Percentiles rank a stretch among this genome's conserved stretches.
phyloP scores from a whole-genome alignment of 2,329 filamentous ascomycete genomes.

The Colletotrichum shisoi region DNA sequence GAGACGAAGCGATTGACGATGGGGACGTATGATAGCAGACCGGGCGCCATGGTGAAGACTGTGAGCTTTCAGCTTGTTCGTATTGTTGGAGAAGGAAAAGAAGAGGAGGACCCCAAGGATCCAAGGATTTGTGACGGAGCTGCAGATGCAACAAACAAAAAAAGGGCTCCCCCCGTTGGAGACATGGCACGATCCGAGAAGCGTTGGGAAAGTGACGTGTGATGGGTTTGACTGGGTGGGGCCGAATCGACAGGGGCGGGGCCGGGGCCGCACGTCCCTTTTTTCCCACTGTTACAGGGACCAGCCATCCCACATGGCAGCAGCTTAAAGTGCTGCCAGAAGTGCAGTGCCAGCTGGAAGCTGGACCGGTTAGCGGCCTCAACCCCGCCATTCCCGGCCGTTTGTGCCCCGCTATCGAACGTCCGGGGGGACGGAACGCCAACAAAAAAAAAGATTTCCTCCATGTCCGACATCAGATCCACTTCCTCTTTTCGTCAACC shows the following conservation, averaged over 20 bases:
- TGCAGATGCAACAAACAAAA: constrained; percentile 2
- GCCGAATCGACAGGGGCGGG: constrained; percentile 9
- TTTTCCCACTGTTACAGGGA: constrained; percentile 10
- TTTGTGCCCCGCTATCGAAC: constrained; percentile 21
- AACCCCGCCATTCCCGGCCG: constrained; percentile 31
- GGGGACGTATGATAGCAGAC: constrained; percentile 55
- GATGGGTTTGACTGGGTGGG: constrained; percentile 37
- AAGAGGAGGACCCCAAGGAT: too few relatives aligned
- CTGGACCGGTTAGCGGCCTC: constrained; percentile 15
- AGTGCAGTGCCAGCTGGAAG: background rate
- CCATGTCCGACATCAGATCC: background rate
- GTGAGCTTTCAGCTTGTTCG: background rate
- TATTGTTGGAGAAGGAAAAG: constrained; percentile 8
- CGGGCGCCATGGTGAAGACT: constrained; percentile 43
- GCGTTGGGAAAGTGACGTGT: constrained; percentile 37
- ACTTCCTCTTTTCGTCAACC: background rate
- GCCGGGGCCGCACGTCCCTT: constrained; percentile 19
- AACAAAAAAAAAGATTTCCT: background rate
- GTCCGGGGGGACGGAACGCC: constrained; percentile 12
- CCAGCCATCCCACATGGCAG: constrained; percentile 11
- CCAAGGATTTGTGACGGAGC: background rate
- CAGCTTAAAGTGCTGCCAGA: constrained; percentile 22
- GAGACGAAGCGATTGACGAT: constrained; percentile 51
- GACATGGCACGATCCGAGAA: constrained; percentile 35
- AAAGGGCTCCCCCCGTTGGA: background rate